Conservation (phyloP, 306 rosid species). For the Acacia confusa region DNA sequence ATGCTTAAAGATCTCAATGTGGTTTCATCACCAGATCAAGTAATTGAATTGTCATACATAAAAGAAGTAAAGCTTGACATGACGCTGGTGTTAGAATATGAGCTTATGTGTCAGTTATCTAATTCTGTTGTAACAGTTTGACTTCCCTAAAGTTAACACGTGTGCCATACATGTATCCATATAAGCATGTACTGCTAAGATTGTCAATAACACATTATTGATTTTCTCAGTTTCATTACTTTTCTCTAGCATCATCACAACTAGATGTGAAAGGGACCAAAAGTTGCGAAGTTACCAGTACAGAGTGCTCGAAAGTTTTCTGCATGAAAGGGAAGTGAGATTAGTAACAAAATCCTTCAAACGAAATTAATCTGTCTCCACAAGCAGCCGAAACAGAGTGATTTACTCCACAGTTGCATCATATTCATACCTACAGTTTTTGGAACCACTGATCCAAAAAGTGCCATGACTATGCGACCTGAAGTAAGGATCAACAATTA, state of each 20-base stretch:
- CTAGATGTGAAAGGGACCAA: slow-evolving; percentile 18
- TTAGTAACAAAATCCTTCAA: slow-evolving; percentile 29
- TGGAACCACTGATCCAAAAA: slow-evolving; percentile 63
- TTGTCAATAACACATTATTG: too few species aligned
- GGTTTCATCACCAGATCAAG: slow-evolving; percentile 21
- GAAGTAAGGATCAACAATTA: slow-evolving; percentile 13
- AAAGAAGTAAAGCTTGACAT: not conserved
- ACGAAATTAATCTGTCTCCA: slow-evolving; percentile 21
- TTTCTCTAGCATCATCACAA: too few species aligned
- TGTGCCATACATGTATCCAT: too few species aligned
- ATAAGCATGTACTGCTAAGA: too few species aligned
- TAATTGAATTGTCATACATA: slow-evolving; percentile 4
- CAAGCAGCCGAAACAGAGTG: slow-evolving; percentile 10
- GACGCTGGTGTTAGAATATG: not conserved
- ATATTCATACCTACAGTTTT: slow-evolving; percentile 62
- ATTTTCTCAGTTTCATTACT: too few species aligned
- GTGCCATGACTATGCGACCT: slow-evolving; percentile 67
- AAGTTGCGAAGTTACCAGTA: slow-evolving; percentile 65
- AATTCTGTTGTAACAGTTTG: too few species aligned
- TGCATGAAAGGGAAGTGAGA: slow-evolving; percentile 41
- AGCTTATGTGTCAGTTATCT: too few species aligned
- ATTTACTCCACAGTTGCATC: not conserved
- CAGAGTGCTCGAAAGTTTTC: slow-evolving; percentile 71
- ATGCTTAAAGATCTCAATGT: slow-evolving; percentile 16
- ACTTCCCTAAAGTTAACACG: too few species aligned